Percentiles rank a stretch among this genome's conserved stretches.
These are phyloP conservation scores for Boletus smithii DNA, from an alignment of 1,284 basidiomycete species.

Conservation along the genomic window DNA sequence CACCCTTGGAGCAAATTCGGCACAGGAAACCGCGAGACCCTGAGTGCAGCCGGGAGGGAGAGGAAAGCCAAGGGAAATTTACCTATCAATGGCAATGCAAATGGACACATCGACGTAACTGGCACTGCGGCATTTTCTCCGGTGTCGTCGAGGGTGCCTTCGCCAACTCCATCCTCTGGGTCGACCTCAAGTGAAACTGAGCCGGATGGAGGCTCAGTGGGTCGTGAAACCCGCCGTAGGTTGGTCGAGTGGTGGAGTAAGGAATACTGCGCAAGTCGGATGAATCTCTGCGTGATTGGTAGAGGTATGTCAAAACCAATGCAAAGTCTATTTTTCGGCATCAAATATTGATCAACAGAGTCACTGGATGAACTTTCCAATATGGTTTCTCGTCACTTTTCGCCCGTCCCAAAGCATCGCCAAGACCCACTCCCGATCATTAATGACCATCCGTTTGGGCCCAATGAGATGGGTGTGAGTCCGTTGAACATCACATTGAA, in stretches of 20 bases:
- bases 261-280: slow-evolving; percentile 92
- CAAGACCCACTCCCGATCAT: slow-evolving; percentile 67
- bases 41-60: slow-evolving; percentile 67
- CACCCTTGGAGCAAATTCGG: slow-evolving; percentile 96
- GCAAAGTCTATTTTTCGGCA: neutral
- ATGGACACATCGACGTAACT: slow-evolving; percentile 1
- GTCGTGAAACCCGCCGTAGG: slow-evolving; percentile 86
- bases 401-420: slow-evolving; percentile 70
- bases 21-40: slow-evolving; percentile 83
- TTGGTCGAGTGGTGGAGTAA: slow-evolving; percentile 93
- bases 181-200: slow-evolving; percentile 58
- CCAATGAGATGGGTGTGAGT: slow-evolving; percentile 73
- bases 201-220: slow-evolving; percentile 71
- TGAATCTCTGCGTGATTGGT: slow-evolving; percentile 89
- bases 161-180: slow-evolving; percentile 57
- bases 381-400: slow-evolving; percentile 73
- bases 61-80: slow-evolving; percentile 49
- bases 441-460: slow-evolving; percentile 73
- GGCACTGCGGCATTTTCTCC: slow-evolving; percentile 44
- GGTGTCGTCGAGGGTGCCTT: slow-evolving; percentile 52
- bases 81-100: slow-evolving; percentile 12
- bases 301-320: slow-evolving; percentile 54
- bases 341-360: slow-evolving; percentile 45
- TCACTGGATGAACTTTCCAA: slow-evolving; percentile 76
- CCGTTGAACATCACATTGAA: neutral